A percentile compares a stretch with the other conserved stretches of the same genome.
Conservation (phyloP, 2,329 filamentous ascomycete genomes). For the Tricladium varicosporioides region DNA sequence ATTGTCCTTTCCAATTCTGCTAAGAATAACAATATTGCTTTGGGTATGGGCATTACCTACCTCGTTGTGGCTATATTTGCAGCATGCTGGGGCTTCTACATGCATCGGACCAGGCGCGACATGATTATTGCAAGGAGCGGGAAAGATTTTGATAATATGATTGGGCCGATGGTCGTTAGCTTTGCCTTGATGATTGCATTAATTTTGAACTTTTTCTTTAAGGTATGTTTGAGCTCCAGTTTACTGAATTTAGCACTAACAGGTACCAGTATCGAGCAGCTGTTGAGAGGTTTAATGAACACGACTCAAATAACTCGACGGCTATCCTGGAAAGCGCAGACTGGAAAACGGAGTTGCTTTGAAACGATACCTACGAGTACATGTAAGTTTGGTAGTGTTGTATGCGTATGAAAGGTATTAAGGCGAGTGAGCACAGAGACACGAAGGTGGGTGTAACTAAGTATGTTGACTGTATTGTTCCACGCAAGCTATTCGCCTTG, state of each 20-base stretch:
- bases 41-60: slow-evolving; percentile 78
- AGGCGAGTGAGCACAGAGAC: not conserved
- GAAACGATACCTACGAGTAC: not conserved
- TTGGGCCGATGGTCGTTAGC: slow-evolving; percentile 82
- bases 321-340: not conserved
- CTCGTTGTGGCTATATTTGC: slow-evolving; percentile 79
- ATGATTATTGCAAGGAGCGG: slow-evolving; percentile 86
- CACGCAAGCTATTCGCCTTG: not conserved
- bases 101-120: slow-evolving; percentile 71
- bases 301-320: slow-evolving; percentile 12
- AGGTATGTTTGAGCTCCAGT: slow-evolving; percentile 49
- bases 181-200: slow-evolving; percentile 75
- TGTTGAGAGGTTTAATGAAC: slow-evolving; percentile 14
- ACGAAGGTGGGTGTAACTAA: not conserved
- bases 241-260: slow-evolving; percentile 9
- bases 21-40: slow-evolving; percentile 72
- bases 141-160: slow-evolving; percentile 86
- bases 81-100: slow-evolving; percentile 81
- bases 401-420: not conserved
- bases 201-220: slow-evolving; percentile 84
- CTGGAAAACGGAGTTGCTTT: slow-evolving; percentile 19
- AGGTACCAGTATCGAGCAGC: slow-evolving; percentile 26
- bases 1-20: slow-evolving; percentile 88
- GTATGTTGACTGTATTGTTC: not conserved
- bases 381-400: not conserved